phyloP scores from a whole-genome alignment of 352 stramenopile species.

The Pythium rhizo-oryzae region DNA sequence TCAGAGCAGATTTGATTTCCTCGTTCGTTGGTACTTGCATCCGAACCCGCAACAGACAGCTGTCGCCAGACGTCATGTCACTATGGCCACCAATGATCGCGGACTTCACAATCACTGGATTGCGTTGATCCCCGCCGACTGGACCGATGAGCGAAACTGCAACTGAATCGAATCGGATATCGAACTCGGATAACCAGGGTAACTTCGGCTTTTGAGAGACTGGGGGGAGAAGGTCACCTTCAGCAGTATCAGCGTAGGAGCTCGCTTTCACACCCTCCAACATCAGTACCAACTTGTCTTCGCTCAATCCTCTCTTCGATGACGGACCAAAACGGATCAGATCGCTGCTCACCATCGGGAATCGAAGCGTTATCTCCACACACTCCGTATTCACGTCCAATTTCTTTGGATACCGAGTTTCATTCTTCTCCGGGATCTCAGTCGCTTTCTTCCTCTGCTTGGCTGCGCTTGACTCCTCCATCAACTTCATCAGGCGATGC shows the following conservation, averaged over 20 bases:
- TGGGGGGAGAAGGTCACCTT: background rate
- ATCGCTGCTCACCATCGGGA: conserved; percentile 86
- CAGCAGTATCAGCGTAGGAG: conserved; percentile 23
- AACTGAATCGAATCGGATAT: conserved; percentile 52
- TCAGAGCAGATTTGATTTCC: conserved; percentile 24
- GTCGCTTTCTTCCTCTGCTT: conserved; percentile 32
- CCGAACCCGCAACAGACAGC: conserved; percentile 26
- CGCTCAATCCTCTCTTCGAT: conserved; percentile 76
- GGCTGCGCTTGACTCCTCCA: conserved; percentile 54
- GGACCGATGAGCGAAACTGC: conserved; percentile 55
- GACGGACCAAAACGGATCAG: conserved; percentile 79
- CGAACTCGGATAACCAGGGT: conserved; percentile 75
- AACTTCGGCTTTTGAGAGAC: conserved; percentile 28
- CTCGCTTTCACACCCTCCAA: conserved; percentile 70
- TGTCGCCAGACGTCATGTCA: conserved; percentile 31
- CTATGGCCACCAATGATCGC: conserved; percentile 26
- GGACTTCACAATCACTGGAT: conserved; percentile 38
- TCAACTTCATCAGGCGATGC: conserved; percentile 70
- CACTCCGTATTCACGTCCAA: conserved; percentile 77
- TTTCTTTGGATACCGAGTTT: conserved; percentile 43
- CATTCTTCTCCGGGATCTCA: background rate
- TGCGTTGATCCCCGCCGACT: conserved; percentile 59
- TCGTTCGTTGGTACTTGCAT: conserved; percentile 31
- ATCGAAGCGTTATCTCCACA: conserved; percentile 71
- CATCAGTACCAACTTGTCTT: conserved; percentile 77